These are phyloP conservation scores for Pleurostoma richardsiae DNA, from an alignment of 2,329 filamentous ascomycete species.

Conservation along the genomic window DNA sequence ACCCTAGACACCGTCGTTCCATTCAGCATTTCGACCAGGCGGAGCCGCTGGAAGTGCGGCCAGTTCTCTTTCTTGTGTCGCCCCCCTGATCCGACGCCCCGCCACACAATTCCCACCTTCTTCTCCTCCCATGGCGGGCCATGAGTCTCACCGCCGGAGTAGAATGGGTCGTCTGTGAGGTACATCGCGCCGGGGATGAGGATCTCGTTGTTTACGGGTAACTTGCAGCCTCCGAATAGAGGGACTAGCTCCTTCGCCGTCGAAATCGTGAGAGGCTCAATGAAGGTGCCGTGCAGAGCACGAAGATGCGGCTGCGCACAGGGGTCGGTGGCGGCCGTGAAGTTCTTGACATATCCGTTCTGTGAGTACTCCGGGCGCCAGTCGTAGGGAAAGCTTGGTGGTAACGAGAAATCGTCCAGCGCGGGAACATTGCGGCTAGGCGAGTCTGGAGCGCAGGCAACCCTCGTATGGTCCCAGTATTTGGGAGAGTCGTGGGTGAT, in stretches of 20 bases:
- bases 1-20: conserved; percentile 47
- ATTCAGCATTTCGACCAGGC: conserved; percentile 66
- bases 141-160: conserved; percentile 49
- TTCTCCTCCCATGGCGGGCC: conserved; percentile 57
- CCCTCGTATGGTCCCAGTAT: conserved; percentile 56
- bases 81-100: conserved; percentile 60
- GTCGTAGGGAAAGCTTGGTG: conserved; percentile 11
- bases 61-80: conserved; percentile 50
- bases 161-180: conserved; percentile 50
- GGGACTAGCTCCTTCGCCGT: conserved; percentile 48
- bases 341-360: conserved; percentile 48
- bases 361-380: conserved; percentile 21
- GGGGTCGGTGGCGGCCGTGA: conserved; percentile 47
- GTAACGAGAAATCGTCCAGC: conserved; percentile 26
- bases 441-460: conserved; percentile 52
- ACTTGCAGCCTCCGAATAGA: conserved; percentile 55
- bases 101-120: conserved; percentile 53
- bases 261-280: conserved; percentile 42
- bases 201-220: conserved; percentile 56
- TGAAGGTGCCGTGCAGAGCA: conserved; percentile 46
- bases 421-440: conserved; percentile 33
- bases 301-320: conserved; percentile 47
- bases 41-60: conserved; percentile 66
- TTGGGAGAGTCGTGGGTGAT: conserved; percentile 31
- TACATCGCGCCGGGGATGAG: conserved; percentile 61